A percentile compares a stretch with the other conserved stretches of the same genome.
Conservation (phyloP, 2,329 filamentous ascomycete species). For the Verticillium albo-atrum region DNA sequence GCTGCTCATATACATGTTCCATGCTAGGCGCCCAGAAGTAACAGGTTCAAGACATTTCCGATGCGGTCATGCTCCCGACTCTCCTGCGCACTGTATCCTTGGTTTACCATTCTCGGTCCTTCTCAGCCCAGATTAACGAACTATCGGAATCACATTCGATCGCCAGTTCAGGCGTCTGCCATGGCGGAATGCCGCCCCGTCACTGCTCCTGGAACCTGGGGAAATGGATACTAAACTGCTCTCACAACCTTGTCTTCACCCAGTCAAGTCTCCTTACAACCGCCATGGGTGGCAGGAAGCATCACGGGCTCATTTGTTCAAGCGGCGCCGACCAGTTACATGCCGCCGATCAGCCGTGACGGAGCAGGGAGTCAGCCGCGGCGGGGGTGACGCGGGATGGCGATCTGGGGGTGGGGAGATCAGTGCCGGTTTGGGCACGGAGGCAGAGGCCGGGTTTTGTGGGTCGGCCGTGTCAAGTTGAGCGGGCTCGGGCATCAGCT, state of each 20-base stretch:
- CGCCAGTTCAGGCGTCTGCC: background rate
- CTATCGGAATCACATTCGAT: background rate
- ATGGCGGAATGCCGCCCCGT: background rate
- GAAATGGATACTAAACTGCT: background rate
- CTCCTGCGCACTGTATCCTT: background rate
- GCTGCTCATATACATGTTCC: background rate
- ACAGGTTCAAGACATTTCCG: background rate
- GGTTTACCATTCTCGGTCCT: background rate
- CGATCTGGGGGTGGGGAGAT: background rate
- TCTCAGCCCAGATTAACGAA: background rate
- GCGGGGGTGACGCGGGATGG: background rate
- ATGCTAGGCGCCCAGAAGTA: background rate
- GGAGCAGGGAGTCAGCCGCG: background rate
- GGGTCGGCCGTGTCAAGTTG: background rate
- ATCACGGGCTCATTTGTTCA: background rate
- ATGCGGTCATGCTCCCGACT: background rate
- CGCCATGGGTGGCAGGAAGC: background rate
- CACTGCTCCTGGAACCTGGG: background rate
- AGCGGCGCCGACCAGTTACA: background rate
- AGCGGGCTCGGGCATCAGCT: background rate
- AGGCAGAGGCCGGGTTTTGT: background rate
- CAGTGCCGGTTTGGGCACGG: conserved; percentile 2
- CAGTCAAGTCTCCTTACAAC: background rate
- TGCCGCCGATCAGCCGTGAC: background rate
- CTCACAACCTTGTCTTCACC: background rate